Evolutionary conservation across 1,284 basidiomycete species (phyloP).

Genomic region (Amylostereum areolatum): DNA sequence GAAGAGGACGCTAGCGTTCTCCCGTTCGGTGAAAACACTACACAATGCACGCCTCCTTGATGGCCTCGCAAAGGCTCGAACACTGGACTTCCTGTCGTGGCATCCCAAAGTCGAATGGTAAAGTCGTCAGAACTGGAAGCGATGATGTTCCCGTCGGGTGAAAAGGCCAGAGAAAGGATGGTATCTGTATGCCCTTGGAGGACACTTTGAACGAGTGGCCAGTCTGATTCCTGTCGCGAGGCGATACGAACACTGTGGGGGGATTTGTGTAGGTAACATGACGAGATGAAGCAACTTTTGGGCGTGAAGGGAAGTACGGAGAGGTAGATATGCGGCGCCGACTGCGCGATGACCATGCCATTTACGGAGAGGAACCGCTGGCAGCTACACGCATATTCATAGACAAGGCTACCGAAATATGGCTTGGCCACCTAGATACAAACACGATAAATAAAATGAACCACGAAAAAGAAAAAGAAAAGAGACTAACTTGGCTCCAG

Average conservation of each 20-base stretch:
- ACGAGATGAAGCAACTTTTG: not conserved
- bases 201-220: not conserved
- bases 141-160: slow-evolving; percentile 16
- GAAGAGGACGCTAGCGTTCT: slow-evolving; percentile 17
- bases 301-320: slow-evolving; percentile 11
- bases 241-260: not conserved
- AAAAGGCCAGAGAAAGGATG: slow-evolving; percentile 16
- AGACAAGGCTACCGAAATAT: not conserved
- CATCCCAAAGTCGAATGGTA: slow-evolving; percentile 7
- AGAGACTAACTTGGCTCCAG: not conserved
- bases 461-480: not conserved
- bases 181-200: slow-evolving; percentile 7
- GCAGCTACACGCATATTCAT: slow-evolving; percentile 5
- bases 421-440: not conserved
- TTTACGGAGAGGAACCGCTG: slow-evolving; percentile 3
- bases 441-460: not conserved
- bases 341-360: not conserved
- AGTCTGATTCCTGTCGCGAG: not conserved
- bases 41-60: slow-evolving; percentile 15
- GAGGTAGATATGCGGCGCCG: slow-evolving; percentile 12
- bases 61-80: slow-evolving; percentile 14
- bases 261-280: not conserved
- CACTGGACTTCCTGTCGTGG: slow-evolving; percentile 8
- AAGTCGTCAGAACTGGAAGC: slow-evolving; percentile 17
- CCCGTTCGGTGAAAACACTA: slow-evolving; percentile 20